These are phyloP conservation scores for Sporothrix curviconia DNA, from an alignment of 2,329 filamentous ascomycete species.

Conservation along the genomic window DNA sequence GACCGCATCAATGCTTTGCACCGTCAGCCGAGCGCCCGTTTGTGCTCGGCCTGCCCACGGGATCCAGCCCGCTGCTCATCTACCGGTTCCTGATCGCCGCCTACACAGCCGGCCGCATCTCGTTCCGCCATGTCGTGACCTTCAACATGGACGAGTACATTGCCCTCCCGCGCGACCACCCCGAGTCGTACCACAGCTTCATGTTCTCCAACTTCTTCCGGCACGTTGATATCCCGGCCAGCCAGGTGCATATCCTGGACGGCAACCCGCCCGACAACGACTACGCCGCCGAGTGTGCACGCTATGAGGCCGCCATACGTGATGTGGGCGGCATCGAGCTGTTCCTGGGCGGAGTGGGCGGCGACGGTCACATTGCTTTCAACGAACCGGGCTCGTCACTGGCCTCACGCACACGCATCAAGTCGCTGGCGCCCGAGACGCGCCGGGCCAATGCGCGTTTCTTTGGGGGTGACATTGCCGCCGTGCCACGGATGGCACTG, in stretches of 20 bases:
- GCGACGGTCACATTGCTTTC: conserved; percentile 74
- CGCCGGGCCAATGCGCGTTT: conserved; percentile 69
- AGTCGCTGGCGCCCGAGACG: conserved; percentile 73
- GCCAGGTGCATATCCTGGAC: conserved; percentile 66
- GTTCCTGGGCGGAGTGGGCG: conserved; percentile 68
- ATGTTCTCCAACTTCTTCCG: conserved; percentile 78
- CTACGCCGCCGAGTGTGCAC: conserved; percentile 57
- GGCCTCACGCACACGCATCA: conserved; percentile 62
- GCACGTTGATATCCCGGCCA: conserved; percentile 61
- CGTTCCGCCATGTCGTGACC: conserved; percentile 61
- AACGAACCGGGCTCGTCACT: conserved; percentile 72
- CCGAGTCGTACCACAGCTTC: conserved; percentile 71
- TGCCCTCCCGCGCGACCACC: conserved; percentile 63
- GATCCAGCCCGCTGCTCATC: conserved; percentile 61
- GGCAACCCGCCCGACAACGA: conserved; percentile 49
- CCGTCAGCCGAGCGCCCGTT: conserved; percentile 60
- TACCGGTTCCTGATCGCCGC: conserved; percentile 60
- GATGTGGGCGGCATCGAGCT: conserved; percentile 65
- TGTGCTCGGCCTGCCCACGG: conserved; percentile 65
- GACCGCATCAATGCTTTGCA: conserved; percentile 62
- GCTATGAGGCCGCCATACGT: conserved; percentile 65
- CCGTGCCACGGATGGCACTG: conserved; percentile 64
- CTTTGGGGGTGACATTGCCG: conserved; percentile 56
- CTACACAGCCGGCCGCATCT: conserved; percentile 47
- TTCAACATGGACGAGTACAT: conserved; percentile 69